Base-by-base conservation (phyloP, 1,139 yeast genomes). In the Saccharomyces hybrid region DNA sequence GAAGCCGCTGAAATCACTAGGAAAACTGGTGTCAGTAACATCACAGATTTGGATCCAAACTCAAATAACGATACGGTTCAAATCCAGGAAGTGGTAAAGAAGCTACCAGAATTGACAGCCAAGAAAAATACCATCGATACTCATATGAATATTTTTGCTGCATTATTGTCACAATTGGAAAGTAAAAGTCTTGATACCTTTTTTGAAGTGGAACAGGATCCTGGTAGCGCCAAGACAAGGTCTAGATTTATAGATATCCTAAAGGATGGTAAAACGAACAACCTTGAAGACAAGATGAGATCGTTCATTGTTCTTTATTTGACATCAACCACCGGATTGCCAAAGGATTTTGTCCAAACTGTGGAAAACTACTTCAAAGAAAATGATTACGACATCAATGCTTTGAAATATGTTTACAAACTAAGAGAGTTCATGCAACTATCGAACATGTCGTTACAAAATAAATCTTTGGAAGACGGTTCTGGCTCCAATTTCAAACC, bases 101-200 rank as follows among this genome's bases (percentile, higher is more conserved):
- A 91, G 34, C 78, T 93, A 56, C 99, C 99, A 1, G 96, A 89
- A 70, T 76, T 93, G 59, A 89, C 98, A 0, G 89, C 91, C 7
- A 81, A 96, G 62, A 93, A 93, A 70, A 79, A 84, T 53, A 83
- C 91, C 25, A 84, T 93, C 63, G 99, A 93, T 71, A 88, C 88
- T 86, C 99, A 93, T 73, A 93, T 93, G 97, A 91, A 90, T 66
- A 91, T 93, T 48, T 83, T 95, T 61, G 89, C 97, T 5, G 81
- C 93, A 8, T 75, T 93, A 55, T 78, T 95, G 57, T 84, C 85
- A 65, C 91, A 90, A 61, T 78, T 93, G 57, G 95, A 93, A 63
- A 84, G 86, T 14, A 87, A 93, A 61, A 85, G 86, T 25, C 78
- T 93, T 62, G 99, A 95, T 64, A 83, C 90, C 58, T 87, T 90